Percentiles rank a stretch among this genome's conserved stretches.
phyloP scores from a whole-genome alignment of 441 rosid species.

The Erodium trifolium region DNA sequence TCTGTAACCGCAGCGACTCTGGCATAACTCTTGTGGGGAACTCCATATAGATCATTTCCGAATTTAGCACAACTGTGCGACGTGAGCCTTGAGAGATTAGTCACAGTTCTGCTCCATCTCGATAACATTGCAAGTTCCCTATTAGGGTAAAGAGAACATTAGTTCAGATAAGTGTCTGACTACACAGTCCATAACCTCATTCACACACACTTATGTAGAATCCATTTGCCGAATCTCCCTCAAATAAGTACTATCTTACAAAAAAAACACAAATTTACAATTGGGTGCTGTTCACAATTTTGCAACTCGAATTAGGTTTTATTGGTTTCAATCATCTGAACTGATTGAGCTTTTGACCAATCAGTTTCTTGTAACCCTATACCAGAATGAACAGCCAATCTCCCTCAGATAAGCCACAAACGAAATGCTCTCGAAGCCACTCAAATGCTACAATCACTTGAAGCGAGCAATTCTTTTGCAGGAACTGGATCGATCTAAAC shows the following conservation, averaged over 20 bases:
- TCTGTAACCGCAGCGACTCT: slow-evolving; percentile 29
- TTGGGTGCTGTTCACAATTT: background rate
- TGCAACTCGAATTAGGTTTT: too few relatives aligned
- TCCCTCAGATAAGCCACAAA: too few relatives aligned
- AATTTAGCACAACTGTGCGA: slow-evolving; percentile 23
- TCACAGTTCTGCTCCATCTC: slow-evolving; percentile 42
- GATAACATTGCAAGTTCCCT: slow-evolving; percentile 34
- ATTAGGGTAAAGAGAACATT: background rate
- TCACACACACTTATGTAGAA: background rate
- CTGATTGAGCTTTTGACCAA: too few relatives aligned
- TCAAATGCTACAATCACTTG: too few relatives aligned
- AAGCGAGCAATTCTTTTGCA: too few relatives aligned
- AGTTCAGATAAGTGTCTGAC: background rate
- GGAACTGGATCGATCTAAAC: too few relatives aligned
- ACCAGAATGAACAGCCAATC: too few relatives aligned
- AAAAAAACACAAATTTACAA: background rate
- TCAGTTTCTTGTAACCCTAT: too few relatives aligned
- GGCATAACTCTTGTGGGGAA: slow-evolving; percentile 36
- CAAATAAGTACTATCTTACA: background rate
- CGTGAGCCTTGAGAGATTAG: slow-evolving; percentile 35
- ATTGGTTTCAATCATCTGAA: too few relatives aligned
- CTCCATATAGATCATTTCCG: slow-evolving; percentile 20
- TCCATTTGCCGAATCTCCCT: background rate
- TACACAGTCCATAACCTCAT: background rate
- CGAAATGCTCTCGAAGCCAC: too few relatives aligned